Percentiles rank a stretch among this genome's conserved stretches.
These are phyloP conservation scores for Talaromyces pinophilus DNA, from an alignment of 2,329 filamentous ascomycete genomes.

Conservation along the genomic window DNA sequence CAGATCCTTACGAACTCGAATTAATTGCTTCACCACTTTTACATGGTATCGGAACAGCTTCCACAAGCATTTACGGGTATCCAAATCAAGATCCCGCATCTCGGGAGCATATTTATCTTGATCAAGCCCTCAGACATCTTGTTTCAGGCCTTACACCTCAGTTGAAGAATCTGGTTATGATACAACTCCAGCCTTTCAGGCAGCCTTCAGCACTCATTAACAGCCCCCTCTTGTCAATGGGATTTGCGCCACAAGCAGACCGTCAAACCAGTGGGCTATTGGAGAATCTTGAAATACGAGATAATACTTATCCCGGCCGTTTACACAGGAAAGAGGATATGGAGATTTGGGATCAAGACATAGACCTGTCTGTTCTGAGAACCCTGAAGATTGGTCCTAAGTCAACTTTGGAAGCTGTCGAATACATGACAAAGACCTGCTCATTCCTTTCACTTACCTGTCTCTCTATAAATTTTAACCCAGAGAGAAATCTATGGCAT, in stretches of 20 bases:
- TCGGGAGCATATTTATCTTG: neutral
- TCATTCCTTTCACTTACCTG: neutral
- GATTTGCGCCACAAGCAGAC: neutral
- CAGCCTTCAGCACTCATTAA: neutral
- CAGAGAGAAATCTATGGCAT: neutral
- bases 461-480: too few relatives aligned
- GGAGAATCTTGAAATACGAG: neutral
- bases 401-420: neutral
- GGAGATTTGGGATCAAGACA: neutral
- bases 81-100: neutral
- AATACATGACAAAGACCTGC: neutral
- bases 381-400: neutral
- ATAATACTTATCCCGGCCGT: neutral
- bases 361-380: neutral
- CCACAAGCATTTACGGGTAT: neutral
- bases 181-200: neutral
- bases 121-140: neutral
- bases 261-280: neutral
- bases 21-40: neutral
- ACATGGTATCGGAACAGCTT: constrained; percentile 3
- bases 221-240: neutral
- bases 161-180: neutral
- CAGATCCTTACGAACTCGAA: constrained; percentile 6
- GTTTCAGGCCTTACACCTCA: neutral
- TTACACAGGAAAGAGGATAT: neutral